phyloP scores from a whole-genome alignment of 108 stramenopile genomes.

The Skeletonema menzelii region DNA sequence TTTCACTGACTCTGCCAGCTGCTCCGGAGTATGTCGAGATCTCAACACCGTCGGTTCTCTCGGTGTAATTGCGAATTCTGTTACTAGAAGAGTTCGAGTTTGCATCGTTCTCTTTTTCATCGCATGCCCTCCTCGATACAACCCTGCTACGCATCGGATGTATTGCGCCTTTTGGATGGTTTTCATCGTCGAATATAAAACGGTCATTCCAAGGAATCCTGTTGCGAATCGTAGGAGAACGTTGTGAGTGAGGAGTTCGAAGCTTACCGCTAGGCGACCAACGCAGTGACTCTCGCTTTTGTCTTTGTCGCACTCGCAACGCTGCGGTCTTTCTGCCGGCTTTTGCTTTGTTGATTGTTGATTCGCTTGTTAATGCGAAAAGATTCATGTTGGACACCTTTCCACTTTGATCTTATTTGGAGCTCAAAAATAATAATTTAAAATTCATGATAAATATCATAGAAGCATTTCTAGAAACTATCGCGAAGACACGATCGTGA shows the following conservation, averaged over 20 bases:
- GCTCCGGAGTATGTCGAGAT: constrained; percentile 11
- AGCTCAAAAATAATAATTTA: too few species aligned
- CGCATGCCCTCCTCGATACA: background rate
- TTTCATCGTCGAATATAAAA: constrained; percentile 22
- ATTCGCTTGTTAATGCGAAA: background rate
- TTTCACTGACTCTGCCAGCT: background rate
- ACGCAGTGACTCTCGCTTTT: constrained; percentile 1
- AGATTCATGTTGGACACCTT: background rate
- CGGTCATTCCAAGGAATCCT: constrained; percentile 28
- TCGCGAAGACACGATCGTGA: too few species aligned
- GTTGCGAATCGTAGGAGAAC: background rate
- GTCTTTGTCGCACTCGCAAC: constrained; percentile 21
- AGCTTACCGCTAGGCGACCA: constrained; percentile 23
- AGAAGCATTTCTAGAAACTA: too few species aligned
- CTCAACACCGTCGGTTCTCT: constrained; percentile 21
- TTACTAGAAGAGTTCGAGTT: background rate
- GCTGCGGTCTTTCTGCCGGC: constrained; percentile 15
- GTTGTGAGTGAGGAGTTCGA: background rate
- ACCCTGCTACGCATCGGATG: background rate
- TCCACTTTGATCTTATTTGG: too few species aligned
- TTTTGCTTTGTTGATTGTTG: background rate
- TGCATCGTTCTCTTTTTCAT: background rate
- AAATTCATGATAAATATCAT: too few species aligned
- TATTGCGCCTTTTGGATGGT: background rate
- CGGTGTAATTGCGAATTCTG: constrained; percentile 14